These are phyloP conservation scores for Rhamnella rubrinervis DNA, from an alignment of 331 rosid species.

Conservation along the genomic window DNA sequence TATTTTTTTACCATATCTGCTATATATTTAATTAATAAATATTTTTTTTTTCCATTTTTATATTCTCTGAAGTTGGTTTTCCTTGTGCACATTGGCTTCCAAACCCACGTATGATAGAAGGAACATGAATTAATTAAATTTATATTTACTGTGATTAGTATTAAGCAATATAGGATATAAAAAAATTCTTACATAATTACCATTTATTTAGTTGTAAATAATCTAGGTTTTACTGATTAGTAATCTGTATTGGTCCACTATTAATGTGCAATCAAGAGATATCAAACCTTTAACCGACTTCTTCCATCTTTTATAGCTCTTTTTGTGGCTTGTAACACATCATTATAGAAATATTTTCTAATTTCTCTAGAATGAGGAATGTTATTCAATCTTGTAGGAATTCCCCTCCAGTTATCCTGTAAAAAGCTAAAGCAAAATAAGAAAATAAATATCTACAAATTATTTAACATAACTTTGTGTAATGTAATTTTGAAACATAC, in stretches of 20 bases:
- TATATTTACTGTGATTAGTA: too few species aligned
- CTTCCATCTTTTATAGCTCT: conserved; percentile 70
- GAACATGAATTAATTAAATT: too few species aligned
- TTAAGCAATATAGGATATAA: too few species aligned
- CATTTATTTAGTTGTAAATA: background rate
- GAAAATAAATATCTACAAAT: conserved; percentile 28
- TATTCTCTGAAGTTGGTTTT: too few species aligned
- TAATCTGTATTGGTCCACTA: too few species aligned
- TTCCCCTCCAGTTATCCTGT: conserved; percentile 94
- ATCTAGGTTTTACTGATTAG: background rate
- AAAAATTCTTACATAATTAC: too few species aligned
- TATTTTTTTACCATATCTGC: too few species aligned
- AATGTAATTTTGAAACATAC: conserved; percentile 4
- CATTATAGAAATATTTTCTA: conserved; percentile 80
- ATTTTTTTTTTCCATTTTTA: too few species aligned
- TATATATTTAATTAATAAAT: too few species aligned
- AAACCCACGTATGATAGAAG: too few species aligned
- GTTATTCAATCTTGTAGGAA: conserved; percentile 91
- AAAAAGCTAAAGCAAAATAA: conserved; percentile 42
- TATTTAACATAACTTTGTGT: conserved; percentile 9
- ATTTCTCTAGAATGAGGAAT: conserved; percentile 93
- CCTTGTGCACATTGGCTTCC: too few species aligned
- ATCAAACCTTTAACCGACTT: conserved; percentile 67
- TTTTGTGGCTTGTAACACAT: conserved; percentile 77
- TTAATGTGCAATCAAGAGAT: too few species aligned